Percentiles rank a stretch among this genome's conserved stretches.
phyloP scores from a whole-genome alignment of 1,284 basidiomycete species.

The Cerrena zonata region DNA sequence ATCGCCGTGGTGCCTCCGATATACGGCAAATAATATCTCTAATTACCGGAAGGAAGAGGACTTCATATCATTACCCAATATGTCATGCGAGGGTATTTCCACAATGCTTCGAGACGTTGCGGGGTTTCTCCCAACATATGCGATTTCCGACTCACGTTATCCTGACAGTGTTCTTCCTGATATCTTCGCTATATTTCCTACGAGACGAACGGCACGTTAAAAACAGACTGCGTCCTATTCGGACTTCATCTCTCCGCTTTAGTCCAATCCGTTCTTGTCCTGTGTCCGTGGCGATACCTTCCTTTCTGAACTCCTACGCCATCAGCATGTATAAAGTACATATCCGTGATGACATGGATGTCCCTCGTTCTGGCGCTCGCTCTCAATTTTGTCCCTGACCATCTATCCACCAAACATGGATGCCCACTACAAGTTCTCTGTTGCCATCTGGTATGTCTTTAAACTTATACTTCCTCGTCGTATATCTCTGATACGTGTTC shows the following conservation, averaged over 20 bases:
- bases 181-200: not conserved
- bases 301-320: not conserved
- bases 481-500: too few species aligned
- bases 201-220: constrained; percentile 2
- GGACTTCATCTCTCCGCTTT: constrained; percentile 1
- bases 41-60: not conserved
- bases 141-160: too few species aligned
- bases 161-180: too few species aligned
- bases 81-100: too few species aligned
- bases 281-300: not conserved
- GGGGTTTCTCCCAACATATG: too few species aligned
- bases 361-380: not conserved
- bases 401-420: constrained; percentile 9
- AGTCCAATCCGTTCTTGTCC: not conserved
- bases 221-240: constrained; percentile 2
- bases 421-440: constrained; percentile 17
- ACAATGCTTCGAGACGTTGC: too few species aligned
- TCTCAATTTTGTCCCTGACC: too few species aligned
- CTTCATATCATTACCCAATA: too few species aligned
- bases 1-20: not conserved
- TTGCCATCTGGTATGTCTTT: constrained; percentile 28
- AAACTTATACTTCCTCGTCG: too few species aligned
- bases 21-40: not conserved
- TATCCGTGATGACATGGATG: not conserved
- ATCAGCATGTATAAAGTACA: not conserved